A percentile compares a stretch with the other conserved stretches of the same genome.
phyloP scores from a whole-genome alignment of 2,329 filamentous ascomycete species.

The Exophiala oligosperma region DNA sequence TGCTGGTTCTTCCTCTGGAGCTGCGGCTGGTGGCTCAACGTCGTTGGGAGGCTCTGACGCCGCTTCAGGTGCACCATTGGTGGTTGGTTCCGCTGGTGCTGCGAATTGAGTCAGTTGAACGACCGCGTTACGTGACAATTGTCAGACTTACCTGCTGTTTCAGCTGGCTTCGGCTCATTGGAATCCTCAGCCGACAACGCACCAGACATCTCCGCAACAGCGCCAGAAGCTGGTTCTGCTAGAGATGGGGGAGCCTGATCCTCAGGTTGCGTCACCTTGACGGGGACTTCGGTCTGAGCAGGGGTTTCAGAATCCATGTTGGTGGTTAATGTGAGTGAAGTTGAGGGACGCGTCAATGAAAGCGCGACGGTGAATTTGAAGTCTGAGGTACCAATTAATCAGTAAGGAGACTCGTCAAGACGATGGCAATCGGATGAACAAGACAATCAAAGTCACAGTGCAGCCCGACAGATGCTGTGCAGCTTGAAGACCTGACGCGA shows the following conservation, averaged over 20 bases:
- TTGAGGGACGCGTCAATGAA: conserved; percentile 18
- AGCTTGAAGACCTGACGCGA: conserved; percentile 15
- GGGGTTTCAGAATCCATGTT: conserved; percentile 18
- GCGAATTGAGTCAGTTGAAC: too few relatives aligned
- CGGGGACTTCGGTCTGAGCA: conserved; percentile 21
- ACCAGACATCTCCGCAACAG: conserved; percentile 27
- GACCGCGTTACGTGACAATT: conserved; percentile 1
- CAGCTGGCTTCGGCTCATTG: conserved; percentile 32
- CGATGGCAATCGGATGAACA: background rate
- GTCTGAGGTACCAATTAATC: conserved; percentile 5
- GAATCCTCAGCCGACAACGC: conserved; percentile 38
- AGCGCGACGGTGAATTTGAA: background rate
- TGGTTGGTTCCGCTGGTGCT: conserved; percentile 7
- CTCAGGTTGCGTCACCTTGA: conserved; percentile 27
- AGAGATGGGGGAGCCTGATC: conserved; percentile 25
- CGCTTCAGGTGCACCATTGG: conserved; percentile 28
- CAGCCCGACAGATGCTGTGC: conserved; percentile 6
- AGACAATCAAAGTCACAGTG: background rate
- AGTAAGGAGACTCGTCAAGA: conserved; percentile 6
- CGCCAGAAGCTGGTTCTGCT: conserved; percentile 26
- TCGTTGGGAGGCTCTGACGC: conserved; percentile 30
- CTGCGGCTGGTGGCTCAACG: conserved; percentile 35
- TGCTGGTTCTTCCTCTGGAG: conserved; percentile 22
- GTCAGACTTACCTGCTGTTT: conserved; percentile 31
- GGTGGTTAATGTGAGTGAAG: conserved; percentile 1